Conservation (phyloP, 2,329 filamentous ascomycete species). For the Paecilomyces sp. region DNA sequence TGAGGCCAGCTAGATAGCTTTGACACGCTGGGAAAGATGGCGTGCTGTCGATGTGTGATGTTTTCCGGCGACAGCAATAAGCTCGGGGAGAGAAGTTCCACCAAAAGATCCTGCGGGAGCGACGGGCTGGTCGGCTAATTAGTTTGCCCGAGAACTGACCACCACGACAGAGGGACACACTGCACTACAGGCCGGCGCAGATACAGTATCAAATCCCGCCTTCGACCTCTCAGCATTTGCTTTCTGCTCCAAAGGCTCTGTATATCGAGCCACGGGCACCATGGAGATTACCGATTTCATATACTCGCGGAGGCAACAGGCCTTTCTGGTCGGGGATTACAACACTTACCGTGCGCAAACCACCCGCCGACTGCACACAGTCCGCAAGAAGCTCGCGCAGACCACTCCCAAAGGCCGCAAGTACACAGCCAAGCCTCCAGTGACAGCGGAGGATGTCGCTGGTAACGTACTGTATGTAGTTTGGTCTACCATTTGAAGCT, state of each 20-base stretch:
- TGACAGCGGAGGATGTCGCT: conserved; percentile 69
- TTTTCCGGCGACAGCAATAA: background rate
- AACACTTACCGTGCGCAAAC: conserved; percentile 74
- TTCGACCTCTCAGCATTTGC: background rate
- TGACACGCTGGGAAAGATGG: background rate
- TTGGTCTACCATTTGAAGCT: background rate
- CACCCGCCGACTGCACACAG: conserved; percentile 71
- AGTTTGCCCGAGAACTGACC: conserved; percentile 25
- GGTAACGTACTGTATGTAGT: conserved; percentile 64
- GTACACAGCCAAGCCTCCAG: conserved; percentile 61
- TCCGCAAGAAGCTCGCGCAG: conserved; percentile 77
- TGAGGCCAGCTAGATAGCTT: background rate
- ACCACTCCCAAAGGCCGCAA: conserved; percentile 81
- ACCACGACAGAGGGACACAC: conserved; percentile 4
- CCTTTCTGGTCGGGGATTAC: conserved; percentile 83
- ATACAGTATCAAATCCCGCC: background rate
- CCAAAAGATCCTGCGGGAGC: conserved; percentile 18
- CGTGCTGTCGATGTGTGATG: background rate
- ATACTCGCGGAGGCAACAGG: conserved; percentile 70
- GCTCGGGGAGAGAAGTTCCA: background rate
- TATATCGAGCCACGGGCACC: conserved; percentile 4
- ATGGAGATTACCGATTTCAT: conserved; percentile 93
- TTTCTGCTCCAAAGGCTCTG: background rate
- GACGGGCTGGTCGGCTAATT: conserved; percentile 19
- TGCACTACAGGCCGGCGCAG: background rate